Conservation (phyloP, 164 flowering plant genomes). For the Annona cherimola region DNA sequence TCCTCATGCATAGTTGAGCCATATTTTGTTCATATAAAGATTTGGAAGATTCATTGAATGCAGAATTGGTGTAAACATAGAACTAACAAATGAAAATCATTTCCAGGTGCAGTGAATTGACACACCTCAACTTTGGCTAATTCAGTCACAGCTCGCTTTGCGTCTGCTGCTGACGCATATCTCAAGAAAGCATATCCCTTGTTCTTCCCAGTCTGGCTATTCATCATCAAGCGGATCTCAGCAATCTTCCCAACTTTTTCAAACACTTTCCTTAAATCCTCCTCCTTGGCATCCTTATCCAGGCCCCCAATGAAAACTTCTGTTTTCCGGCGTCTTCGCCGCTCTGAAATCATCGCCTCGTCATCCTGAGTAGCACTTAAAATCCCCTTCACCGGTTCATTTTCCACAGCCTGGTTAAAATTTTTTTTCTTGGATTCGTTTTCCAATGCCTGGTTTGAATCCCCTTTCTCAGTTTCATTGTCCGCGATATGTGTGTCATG, state of each 20-base stretch:
- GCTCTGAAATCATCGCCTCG: conserved; percentile 30
- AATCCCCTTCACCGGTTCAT: conserved; percentile 1
- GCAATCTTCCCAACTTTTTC: conserved; percentile 29
- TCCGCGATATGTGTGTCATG: neutral
- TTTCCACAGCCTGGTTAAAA: neutral
- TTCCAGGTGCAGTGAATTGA: neutral
- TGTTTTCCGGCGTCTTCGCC: conserved; percentile 23
- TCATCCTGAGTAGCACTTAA: neutral
- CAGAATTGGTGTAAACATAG: neutral
- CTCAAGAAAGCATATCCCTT: conserved; percentile 39
- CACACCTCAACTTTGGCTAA: conserved; percentile 31
- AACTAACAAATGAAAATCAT: neutral
- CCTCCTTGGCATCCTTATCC: conserved; percentile 34
- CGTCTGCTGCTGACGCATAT: conserved; percentile 27
- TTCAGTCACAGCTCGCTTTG: conserved; percentile 27
- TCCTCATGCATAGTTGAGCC: too few species aligned
- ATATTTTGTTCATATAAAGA: too few species aligned
- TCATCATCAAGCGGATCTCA: conserved; percentile 28
- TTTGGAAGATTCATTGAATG: too few species aligned
- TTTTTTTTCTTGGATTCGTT: neutral
- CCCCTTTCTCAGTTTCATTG: conserved; percentile 3
- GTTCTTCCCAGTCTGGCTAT: conserved; percentile 25
- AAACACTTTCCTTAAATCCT: conserved; percentile 33
- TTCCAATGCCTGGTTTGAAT: neutral
- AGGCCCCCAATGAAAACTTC: conserved; percentile 41